Evolutionary conservation across 148 eudicot genomes (phyloP).

Genomic region (Rhododendron molle): DNA sequence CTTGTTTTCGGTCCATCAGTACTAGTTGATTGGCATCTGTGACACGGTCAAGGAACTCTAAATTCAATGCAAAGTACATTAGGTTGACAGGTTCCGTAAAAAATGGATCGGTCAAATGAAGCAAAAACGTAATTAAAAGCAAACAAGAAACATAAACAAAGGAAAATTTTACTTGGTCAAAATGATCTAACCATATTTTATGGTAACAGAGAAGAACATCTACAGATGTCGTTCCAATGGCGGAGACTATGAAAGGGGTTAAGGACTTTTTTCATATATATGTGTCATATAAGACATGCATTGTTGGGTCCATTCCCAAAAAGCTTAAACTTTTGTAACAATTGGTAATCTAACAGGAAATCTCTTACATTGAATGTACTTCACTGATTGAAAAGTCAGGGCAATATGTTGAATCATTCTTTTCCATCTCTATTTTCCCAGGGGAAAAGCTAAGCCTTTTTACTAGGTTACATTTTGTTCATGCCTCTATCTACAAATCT

Average conservation of each 20-base stretch:
- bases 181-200: background rate
- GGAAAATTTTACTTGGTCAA: background rate
- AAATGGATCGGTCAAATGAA: background rate
- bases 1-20: constrained; percentile 64
- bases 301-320: background rate
- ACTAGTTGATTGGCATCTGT: constrained; percentile 76
- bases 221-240: background rate
- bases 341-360: background rate
- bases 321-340: background rate
- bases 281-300: background rate
- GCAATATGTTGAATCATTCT: background rate
- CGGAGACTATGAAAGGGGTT: background rate
- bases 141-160: background rate
- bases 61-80: background rate
- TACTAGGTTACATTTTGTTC: background rate
- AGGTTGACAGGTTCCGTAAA: background rate
- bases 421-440: background rate
- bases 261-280: background rate
- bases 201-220: background rate
- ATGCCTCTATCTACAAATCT: background rate
- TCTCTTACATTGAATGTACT: background rate
- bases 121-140: background rate
- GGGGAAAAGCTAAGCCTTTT: background rate
- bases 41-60: constrained; percentile 6
- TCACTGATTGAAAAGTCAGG: background rate